Evolutionary conservation across 768 basidiomycete species (phyloP).

Genomic region (Rickenella mellea): DNA sequence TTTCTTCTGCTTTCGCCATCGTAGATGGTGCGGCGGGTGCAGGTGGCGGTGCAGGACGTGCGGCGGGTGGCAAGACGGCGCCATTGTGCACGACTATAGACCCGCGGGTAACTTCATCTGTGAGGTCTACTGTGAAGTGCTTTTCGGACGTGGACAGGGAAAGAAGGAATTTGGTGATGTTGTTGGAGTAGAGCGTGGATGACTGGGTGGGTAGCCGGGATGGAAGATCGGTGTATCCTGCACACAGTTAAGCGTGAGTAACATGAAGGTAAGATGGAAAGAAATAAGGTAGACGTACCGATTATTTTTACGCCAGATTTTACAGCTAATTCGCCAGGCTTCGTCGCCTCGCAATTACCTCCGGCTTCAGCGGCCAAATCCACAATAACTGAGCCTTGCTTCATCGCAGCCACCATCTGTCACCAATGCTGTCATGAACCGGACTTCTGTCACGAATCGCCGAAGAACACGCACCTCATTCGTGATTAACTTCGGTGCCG

Average conservation of each 20-base stretch:
- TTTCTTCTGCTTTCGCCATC: slow-evolving; percentile 33
- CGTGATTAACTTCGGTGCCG: slow-evolving; percentile 78
- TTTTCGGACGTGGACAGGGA: slow-evolving; percentile 57
- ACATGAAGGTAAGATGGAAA: not conserved
- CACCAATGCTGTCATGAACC: too few relatives aligned
- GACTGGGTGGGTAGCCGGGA: slow-evolving; percentile 87
- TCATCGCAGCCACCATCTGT: slow-evolving; percentile 82
- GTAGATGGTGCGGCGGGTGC: slow-evolving; percentile 36
- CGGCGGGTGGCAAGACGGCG: slow-evolving; percentile 52
- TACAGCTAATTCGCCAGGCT: slow-evolving; percentile 61
- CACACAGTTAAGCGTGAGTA: slow-evolving; percentile 4
- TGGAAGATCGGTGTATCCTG: slow-evolving; percentile 78
- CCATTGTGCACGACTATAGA: slow-evolving; percentile 69
- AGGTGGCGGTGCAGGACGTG: slow-evolving; percentile 56
- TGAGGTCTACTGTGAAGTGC: slow-evolving; percentile 57
- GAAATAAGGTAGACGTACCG: slow-evolving; percentile 32
- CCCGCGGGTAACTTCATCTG: slow-evolving; percentile 79
- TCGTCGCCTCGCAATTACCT: slow-evolving; percentile 81
- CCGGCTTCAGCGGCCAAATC: slow-evolving; percentile 83
- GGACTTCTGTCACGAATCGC: too few relatives aligned
- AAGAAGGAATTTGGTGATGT: slow-evolving; percentile 81
- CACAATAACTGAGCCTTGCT: slow-evolving; percentile 82
- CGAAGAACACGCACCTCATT: slow-evolving; percentile 33
- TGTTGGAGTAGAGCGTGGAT: slow-evolving; percentile 85
- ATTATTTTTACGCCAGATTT: slow-evolving; percentile 77